Conservation (phyloP, 2,329 filamentous ascomycete genomes). For the Fusarium marasasianum region DNA sequence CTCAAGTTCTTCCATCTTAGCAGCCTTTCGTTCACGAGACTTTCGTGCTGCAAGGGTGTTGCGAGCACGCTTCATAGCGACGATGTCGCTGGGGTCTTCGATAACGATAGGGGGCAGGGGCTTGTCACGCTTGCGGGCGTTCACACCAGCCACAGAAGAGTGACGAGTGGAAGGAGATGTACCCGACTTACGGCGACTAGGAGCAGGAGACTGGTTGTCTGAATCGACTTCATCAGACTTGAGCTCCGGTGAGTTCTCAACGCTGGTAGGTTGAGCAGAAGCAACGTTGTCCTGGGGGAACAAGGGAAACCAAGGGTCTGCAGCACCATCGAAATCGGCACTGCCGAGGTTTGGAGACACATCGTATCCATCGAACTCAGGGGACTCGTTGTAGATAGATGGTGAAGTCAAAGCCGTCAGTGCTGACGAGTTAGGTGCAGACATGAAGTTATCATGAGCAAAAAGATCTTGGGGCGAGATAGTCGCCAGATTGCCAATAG, state of each 20-base stretch:
- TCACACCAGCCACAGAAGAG: constrained; percentile 76
- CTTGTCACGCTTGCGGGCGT: constrained; percentile 80
- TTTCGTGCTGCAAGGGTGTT: constrained; percentile 95
- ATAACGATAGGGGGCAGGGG: constrained; percentile 81
- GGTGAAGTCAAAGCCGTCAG: constrained; percentile 89
- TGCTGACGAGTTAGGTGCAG: constrained; percentile 82
- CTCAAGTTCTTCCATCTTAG: constrained; percentile 79
- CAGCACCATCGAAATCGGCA: constrained; percentile 62
- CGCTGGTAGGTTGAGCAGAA: constrained; percentile 41
- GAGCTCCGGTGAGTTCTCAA: constrained; percentile 55
- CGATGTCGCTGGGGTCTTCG: constrained; percentile 75
- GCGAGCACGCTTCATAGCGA: constrained; percentile 91
- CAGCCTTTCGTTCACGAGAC: constrained; percentile 86
- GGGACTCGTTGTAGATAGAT: constrained; percentile 80
- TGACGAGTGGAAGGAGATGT: constrained; percentile 65
- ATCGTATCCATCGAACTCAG: constrained; percentile 77
- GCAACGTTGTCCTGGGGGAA: constrained; percentile 65
- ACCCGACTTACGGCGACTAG: constrained; percentile 58
- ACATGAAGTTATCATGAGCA: constrained; percentile 74
- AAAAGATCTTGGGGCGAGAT: constrained; percentile 86
- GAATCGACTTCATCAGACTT: constrained; percentile 61
- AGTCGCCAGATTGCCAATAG: constrained; percentile 69
- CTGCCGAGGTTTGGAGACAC: constrained; percentile 80
- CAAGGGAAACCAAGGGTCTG: constrained; percentile 75
- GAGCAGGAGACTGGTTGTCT: constrained; percentile 49